Base-by-base conservation (phyloP, 2,329 filamentous ascomycete species). In the Aspergillus sojae region DNA sequence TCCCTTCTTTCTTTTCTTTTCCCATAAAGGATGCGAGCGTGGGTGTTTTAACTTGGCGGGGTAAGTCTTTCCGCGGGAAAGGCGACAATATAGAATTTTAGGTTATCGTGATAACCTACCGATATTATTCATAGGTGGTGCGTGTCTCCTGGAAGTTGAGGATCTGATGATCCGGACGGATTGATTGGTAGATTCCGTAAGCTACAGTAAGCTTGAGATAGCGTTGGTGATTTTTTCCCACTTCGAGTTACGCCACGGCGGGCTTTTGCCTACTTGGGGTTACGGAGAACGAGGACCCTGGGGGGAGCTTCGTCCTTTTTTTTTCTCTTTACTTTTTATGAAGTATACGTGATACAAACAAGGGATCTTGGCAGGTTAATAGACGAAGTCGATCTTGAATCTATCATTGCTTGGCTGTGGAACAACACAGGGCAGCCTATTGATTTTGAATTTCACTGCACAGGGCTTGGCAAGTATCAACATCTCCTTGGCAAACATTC, bases 361-460 rank as follows among this genome's bases (percentile, higher is more conserved):
- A 52, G 48, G 48, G 48, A 34, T 52, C 48, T 52, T 52, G 48
- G 48, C 48, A 34, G 48, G 19, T 34, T 32, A 21, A 48, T 19
- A 52, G 28, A 39, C 26, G 32, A 36, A 39, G 46, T 59, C 21
- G 57, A 59, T 59, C 57, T 50, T 41, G 34, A 32, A 58, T 61
- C 58, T 65, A 63, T 62, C 59, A 63, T 67, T 67, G 63, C 65
- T 69, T 69, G 65, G 65, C 62, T 62, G 64, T 67, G 64, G 46
- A 61, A 68, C 63, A 59, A 52, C 53, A 48, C 62, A 57, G 55
- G 63, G 55, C 57, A 63, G 53, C 46, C 23, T 50, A 32, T 52
- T 32, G 48, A 32, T 21, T 52, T 28, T 60, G 57, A 59, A 65
- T 67, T 65, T 60, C 62, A 68, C 65, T 64, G 60, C 65, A 67